These are phyloP conservation scores for Nelumbo lutea DNA, from an alignment of 164 flowering plant genomes.

Conservation along the genomic window DNA sequence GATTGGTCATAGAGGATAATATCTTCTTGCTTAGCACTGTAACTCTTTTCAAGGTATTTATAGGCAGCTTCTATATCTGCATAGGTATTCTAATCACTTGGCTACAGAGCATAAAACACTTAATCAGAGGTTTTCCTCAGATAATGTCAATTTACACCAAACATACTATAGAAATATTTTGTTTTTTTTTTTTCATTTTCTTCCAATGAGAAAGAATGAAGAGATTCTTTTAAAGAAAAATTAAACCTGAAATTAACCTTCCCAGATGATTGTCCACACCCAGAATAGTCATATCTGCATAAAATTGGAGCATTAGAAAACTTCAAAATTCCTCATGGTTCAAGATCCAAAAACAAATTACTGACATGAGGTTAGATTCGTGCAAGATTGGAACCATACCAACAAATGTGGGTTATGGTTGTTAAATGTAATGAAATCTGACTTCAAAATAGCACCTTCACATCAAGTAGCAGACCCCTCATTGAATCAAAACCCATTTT, in stretches of 20 bases:
- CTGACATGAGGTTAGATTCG: too few relatives aligned
- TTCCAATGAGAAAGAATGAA: too few relatives aligned
- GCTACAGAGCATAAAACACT: slow-evolving; percentile 20
- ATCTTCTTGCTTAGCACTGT: slow-evolving; percentile 34
- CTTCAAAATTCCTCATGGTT: background rate
- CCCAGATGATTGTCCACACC: slow-evolving; percentile 94
- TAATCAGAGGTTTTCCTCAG: background rate
- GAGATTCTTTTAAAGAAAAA: background rate
- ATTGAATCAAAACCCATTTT: background rate
- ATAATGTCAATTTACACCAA: background rate
- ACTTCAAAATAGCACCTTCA: too few relatives aligned
- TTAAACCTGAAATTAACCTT: slow-evolving; percentile 43
- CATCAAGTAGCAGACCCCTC: too few relatives aligned
- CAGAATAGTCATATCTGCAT: slow-evolving; percentile 92
- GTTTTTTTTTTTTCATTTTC: too few relatives aligned
- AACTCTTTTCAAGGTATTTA: slow-evolving; percentile 33
- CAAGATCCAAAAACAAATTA: too few relatives aligned
- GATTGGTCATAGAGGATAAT: slow-evolving; percentile 41
- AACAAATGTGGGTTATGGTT: too few relatives aligned
- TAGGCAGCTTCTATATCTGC: slow-evolving; percentile 48
- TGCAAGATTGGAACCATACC: too few relatives aligned
- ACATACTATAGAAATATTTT: background rate
- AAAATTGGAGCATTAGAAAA: background rate
- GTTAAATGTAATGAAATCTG: too few relatives aligned
- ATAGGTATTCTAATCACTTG: slow-evolving; percentile 39